Evolutionary conservation across 768 basidiomycete genomes (phyloP), one percentile per base, ranked within the genome.

Genomic region (Tricholoma saponaceum): DNA sequence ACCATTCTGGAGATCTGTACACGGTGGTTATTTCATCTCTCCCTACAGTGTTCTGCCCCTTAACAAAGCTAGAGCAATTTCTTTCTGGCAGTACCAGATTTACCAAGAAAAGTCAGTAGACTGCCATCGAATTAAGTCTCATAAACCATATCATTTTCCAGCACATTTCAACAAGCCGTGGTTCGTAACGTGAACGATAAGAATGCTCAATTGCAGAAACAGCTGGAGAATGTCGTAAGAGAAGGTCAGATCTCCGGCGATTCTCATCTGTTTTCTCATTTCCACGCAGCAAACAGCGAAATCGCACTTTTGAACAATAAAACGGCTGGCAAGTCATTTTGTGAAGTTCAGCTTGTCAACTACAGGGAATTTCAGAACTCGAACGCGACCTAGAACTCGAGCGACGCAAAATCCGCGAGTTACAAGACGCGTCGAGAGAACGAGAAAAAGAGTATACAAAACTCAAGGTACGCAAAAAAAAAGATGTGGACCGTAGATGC

Each of bases 71-170:
- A 91, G 90, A 20, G 90, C 92, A 4, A 81, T 93, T 57, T 89
- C 91, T 3, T 94, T 94, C 69, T 94, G 92, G 92, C 89, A 92
- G 69, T 94, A 94, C 69, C 92, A 94, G 65, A 82, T 86, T 52
- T 89, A 90, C 60, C 92, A 94, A 71, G 92, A 94, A 74, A 85
- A 82, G 91, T 89, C 56, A 57, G 72, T 63, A 22, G 20, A 5
- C 52, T 28, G n/a, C n/a, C n/a, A 18, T 57, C 28, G 9, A 25
- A 44, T 14, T 44, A 10, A 7, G 14, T 37, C 10, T 18, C 50
- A 10, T 23, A 5, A 26, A 9, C 13, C 44, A 9, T 51, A 37
- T 22, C 14, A 22, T 51, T 51, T 55, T 23, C 6, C 57, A 90
- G 89, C 61, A 84, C 90, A 14, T 93, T 91, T 66, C 92, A 94